These are phyloP conservation scores for Crithidia expoeki DNA, from an alignment of 208 protist species.

Conservation along the genomic window DNA sequence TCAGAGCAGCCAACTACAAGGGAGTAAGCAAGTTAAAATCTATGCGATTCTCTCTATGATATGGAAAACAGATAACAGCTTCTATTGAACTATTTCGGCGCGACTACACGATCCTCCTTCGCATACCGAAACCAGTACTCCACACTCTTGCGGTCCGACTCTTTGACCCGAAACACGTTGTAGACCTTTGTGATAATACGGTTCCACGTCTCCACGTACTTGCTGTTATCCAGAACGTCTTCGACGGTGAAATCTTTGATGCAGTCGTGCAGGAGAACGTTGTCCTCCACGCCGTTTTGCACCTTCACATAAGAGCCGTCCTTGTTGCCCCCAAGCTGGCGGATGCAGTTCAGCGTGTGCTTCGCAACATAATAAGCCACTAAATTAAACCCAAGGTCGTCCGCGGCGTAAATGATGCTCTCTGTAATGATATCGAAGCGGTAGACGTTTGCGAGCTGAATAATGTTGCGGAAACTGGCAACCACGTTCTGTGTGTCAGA, in stretches of 20 bases:
- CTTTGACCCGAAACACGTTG: conserved; percentile 78
- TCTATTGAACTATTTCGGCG: conserved; percentile 12
- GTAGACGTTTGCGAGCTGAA: conserved; percentile 77
- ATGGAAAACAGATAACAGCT: not conserved
- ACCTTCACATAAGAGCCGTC: conserved; percentile 90
- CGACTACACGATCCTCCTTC: conserved; percentile 16
- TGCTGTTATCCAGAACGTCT: conserved; percentile 58
- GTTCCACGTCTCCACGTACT: conserved; percentile 59
- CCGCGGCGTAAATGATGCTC: conserved; percentile 68
- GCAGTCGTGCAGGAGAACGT: conserved; percentile 88
- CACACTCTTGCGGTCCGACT: conserved; percentile 46
- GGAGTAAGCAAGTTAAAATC: too few species aligned
- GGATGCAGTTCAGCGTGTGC: conserved; percentile 91
- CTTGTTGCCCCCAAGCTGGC: conserved; percentile 91
- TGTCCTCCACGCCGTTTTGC: conserved; percentile 88
- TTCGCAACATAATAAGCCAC: conserved; percentile 93
- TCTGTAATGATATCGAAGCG: conserved; percentile 87
- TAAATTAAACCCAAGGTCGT: conserved; percentile 87
- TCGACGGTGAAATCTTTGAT: conserved; percentile 68
- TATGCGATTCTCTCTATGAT: too few species aligned
- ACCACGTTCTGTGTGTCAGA: conserved; percentile 74
- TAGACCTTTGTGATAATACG: conserved; percentile 83
- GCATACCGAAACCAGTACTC: conserved; percentile 57
- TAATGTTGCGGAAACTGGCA: conserved; percentile 87
- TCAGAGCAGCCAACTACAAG: too few species aligned